Percentiles rank a stretch among this genome's conserved stretches.
Evolutionary conservation across 1,284 basidiomycete genomes (phyloP).

Genomic region (Tilletia horrida): DNA sequence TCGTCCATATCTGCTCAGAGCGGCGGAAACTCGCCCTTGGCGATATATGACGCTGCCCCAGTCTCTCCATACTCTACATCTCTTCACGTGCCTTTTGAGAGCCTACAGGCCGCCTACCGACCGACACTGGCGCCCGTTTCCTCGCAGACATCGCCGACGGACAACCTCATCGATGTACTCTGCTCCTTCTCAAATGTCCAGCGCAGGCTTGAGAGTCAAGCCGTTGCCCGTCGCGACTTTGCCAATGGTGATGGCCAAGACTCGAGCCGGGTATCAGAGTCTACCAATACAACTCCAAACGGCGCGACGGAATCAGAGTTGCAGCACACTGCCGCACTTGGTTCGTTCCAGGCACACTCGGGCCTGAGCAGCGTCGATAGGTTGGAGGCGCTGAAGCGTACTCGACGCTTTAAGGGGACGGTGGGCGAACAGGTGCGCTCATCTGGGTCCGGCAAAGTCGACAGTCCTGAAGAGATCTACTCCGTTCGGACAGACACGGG

Average conservation of each 20-base stretch:
- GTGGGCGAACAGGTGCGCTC: slow-evolving; percentile 37
- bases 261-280: no score
- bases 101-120: background rate
- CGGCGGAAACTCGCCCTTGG: slow-evolving; percentile 15
- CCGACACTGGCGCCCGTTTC: slow-evolving; percentile 11
- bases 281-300: background rate
- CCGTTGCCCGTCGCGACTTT: slow-evolving; percentile 8
- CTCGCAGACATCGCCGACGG: slow-evolving; percentile 21
- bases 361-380: slow-evolving; percentile 27
- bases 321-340: background rate
- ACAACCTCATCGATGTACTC: slow-evolving; percentile 39
- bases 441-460: background rate
- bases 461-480: slow-evolving; percentile 32
- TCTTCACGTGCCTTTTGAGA: background rate
- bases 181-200: slow-evolving; percentile 46
- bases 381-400: slow-evolving; percentile 34
- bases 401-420: slow-evolving; percentile 45
- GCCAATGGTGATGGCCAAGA: background rate
- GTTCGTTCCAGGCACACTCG: slow-evolving; percentile 16
- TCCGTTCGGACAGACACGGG: slow-evolving; percentile 42
- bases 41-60: background rate
- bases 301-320: background rate
- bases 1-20: background rate
- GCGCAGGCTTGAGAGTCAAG: slow-evolving; percentile 40
- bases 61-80: slow-evolving; percentile 18